Conservation (phyloP, 1,284 basidiomycete genomes). For the Mycosarcoma maydis region DNA sequence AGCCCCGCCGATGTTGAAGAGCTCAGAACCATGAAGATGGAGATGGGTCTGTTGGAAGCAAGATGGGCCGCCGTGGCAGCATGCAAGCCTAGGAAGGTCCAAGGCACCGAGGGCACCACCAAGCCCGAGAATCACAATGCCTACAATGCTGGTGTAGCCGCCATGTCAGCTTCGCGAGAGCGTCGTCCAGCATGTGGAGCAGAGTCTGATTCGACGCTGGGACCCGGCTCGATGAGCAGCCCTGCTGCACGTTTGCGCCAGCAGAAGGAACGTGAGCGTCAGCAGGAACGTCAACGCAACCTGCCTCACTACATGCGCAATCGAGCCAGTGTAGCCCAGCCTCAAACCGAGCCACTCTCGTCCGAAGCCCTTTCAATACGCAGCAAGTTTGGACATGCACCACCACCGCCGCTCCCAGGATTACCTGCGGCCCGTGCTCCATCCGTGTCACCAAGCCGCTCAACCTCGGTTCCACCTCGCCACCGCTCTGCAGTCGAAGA, state of each 20-base stretch:
- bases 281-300: conserved; percentile 42
- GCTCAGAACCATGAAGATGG: conserved; percentile 62
- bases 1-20: conserved; percentile 63
- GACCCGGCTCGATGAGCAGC: conserved; percentile 28
- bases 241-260: conserved; percentile 37
- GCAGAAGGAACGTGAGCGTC: conserved; percentile 45
- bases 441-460: conserved; percentile 29
- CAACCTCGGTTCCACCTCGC: conserved; percentile 25
- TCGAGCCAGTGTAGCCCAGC: conserved; percentile 10
- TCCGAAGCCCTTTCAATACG: conserved; percentile 47
- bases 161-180: conserved; percentile 32
- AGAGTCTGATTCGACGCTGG: conserved; percentile 38
- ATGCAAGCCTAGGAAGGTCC: conserved; percentile 47
- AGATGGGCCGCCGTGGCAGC: conserved; percentile 61
- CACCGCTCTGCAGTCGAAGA: conserved; percentile 2
- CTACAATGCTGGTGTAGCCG: conserved; percentile 47
- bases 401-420: conserved; percentile 45
- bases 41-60: conserved; percentile 62
- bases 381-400: conserved; percentile 46
- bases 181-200: conserved; percentile 29
- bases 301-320: conserved; percentile 37
- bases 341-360: conserved; percentile 21
- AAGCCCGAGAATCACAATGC: conserved; percentile 41
- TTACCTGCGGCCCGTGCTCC: conserved; percentile 13
- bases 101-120: conserved; percentile 41